Conservation (phyloP, 2,329 filamentous ascomycete genomes). For the Talaromyces piceae region DNA sequence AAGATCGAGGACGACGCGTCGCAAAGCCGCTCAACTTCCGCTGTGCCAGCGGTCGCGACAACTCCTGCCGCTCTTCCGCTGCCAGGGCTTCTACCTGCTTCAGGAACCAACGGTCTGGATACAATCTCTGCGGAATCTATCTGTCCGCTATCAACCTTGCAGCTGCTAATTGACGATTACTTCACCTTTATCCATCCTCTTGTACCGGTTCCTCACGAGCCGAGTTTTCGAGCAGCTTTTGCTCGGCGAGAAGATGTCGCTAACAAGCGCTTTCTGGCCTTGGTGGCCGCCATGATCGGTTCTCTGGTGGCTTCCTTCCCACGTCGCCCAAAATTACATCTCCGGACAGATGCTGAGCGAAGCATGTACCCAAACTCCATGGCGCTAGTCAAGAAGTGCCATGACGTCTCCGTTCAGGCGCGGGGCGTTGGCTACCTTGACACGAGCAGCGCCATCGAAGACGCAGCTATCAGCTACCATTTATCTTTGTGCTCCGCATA, state of each 20-base stretch:
- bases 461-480: conserved; percentile 40
- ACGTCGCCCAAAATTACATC: conserved; percentile 34
- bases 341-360: conserved; percentile 31
- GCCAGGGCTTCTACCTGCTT: not conserved
- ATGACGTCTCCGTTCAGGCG: conserved; percentile 37
- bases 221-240: conserved; percentile 38
- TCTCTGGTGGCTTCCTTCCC: conserved; percentile 39
- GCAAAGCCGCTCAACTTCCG: not conserved
- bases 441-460: conserved; percentile 35
- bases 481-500: conserved; percentile 35
- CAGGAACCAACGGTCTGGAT: no score
- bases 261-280: conserved; percentile 36
- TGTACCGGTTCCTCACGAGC: conserved; percentile 40
- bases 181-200: conserved; percentile 43
- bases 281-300: conserved; percentile 41
- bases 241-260: conserved; percentile 36
- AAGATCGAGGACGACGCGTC: conserved; percentile 35
- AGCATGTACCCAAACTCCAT: conserved; percentile 36
- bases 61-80: not conserved
- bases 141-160: conserved; percentile 34
- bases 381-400: conserved; percentile 36
- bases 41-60: not conserved
- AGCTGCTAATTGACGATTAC: conserved; percentile 39
- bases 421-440: conserved; percentile 39
- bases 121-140: conserved; percentile 44